Base-by-base conservation (phyloP, 352 stramenopile genomes). In the Phytopythium chamaehyphon region DNA sequence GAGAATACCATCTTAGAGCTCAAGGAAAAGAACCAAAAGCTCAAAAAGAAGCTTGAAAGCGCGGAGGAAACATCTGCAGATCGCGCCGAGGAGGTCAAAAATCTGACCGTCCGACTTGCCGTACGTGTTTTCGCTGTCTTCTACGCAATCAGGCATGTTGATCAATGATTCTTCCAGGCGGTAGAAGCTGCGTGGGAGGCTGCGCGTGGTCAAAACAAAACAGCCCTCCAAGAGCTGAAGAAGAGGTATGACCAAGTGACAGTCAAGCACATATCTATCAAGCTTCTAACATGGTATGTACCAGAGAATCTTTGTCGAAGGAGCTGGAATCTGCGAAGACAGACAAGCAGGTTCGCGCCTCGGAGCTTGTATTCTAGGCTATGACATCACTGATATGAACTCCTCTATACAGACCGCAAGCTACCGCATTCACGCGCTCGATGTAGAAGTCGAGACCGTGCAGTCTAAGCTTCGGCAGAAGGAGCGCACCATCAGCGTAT, bases 181-280 rank as follows among this genome's bases (percentile, higher is more conserved):
- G 76, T 92, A 9, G 79, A 92, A 50, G 84, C 75, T 9, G 82
- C 82, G 16, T 92, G 82, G 82, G 82, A 90, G 61, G 62, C 77
- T 24, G 77, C 82, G 26, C 82, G 82, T 3, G 80, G 78, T 9
- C 76, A 92, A 57, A 92, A 92, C 70, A 88, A 87, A 43, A 75
- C 75, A 44, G 74, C 75, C 11, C 42, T 90, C 2, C 73, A 86
- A n/a, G 73, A 85, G 57, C 76, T 89, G n/a, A 90, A 88, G 57
- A 92, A 88, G 57, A 86, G 82, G 76, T 81, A 42, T 2, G 69
- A 52, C 10, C 7, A 15, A 18, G 24, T 3, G 12, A 15, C 11
- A 45, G 3, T 23, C 23, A 6, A 15, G 2, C 8, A 14, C 19
- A 33, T 9, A 9, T 10, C 9, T 33, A 33, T n/a, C 28, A 33